phyloP scores from a whole-genome alignment of 2,329 filamentous ascomycete species.

The Neofusicoccum sp. region DNA sequence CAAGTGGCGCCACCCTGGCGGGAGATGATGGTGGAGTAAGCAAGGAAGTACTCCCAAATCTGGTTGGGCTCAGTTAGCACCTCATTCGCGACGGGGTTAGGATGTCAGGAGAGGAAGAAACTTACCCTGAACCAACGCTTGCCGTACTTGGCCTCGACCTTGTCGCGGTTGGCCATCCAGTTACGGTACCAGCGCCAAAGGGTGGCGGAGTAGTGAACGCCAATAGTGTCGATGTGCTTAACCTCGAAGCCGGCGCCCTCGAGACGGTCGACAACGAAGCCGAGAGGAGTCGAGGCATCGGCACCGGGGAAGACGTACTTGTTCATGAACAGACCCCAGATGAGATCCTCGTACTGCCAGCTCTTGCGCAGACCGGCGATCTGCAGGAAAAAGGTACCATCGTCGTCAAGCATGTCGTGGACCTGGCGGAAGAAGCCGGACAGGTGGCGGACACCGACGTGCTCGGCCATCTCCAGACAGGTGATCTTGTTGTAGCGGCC shows the following conservation, averaged over 20 bases:
- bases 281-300: conserved; percentile 89
- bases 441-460: conserved; percentile 93
- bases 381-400: conserved; percentile 94
- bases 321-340: conserved; percentile 99
- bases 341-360: conserved; percentile 97
- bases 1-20: conserved; percentile 82
- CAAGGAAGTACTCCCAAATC: conserved; percentile 93
- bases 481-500: conserved; percentile 92
- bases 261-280: conserved; percentile 78
- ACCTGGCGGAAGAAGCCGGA: conserved; percentile 78
- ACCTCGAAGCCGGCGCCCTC: conserved; percentile 88
- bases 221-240: conserved; percentile 88
- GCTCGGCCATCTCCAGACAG: conserved; percentile 97
- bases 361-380: conserved; percentile 88
- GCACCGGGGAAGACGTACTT: conserved; percentile 98
- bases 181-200: conserved; percentile 98
- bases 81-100: not conserved
- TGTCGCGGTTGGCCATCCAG: conserved; percentile 91
- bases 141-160: conserved; percentile 93
- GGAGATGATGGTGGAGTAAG: conserved; percentile 78
- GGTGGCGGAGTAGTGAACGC: conserved; percentile 95
- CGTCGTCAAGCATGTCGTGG: conserved; percentile 92
- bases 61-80: conserved; percentile 31
- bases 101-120: conserved; percentile 16
- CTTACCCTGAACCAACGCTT: conserved; percentile 90